A percentile compares a stretch with the other conserved stretches of the same genome.
These are phyloP conservation scores for Rhexocercosporidium sp. DNA, from an alignment of 2,329 filamentous ascomycete genomes.

Conservation along the genomic window DNA sequence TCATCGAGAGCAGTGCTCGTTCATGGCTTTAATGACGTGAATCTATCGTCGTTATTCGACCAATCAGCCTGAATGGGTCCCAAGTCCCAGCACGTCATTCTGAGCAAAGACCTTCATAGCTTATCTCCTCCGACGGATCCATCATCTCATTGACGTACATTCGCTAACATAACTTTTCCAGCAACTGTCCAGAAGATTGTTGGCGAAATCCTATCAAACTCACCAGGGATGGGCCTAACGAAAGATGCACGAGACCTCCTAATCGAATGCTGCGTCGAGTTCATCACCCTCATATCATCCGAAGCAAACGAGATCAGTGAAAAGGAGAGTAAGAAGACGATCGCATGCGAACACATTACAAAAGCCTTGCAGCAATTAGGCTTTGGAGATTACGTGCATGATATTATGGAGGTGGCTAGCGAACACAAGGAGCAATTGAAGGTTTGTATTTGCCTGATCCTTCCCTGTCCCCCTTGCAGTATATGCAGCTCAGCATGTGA, in stretches of 20 bases:
- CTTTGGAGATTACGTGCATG: slow-evolving; percentile 89
- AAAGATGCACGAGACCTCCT: slow-evolving; percentile 94
- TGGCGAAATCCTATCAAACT: slow-evolving; percentile 83
- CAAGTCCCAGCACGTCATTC: no score
- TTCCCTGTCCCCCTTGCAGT: neutral
- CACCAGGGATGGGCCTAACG: slow-evolving; percentile 82
- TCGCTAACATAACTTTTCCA: slow-evolving; percentile 39
- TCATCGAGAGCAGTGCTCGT: no score
- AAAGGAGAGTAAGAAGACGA: slow-evolving; percentile 99
- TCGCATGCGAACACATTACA: slow-evolving; percentile 96
- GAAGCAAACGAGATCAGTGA: slow-evolving; percentile 99
- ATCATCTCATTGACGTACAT: no score
- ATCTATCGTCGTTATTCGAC: no score
- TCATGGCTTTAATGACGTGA: no score
- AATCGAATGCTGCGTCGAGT: slow-evolving; percentile 99
- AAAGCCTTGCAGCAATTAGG: slow-evolving; percentile 91
- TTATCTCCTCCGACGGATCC: neutral
- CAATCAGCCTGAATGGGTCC: no score
- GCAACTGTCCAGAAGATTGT: slow-evolving; percentile 85
- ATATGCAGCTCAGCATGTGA: neutral
- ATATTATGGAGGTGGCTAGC: slow-evolving; percentile 83
- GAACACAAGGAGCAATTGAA: slow-evolving; percentile 94
- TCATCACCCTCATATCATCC: slow-evolving; percentile 97
- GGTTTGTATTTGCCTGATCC: slow-evolving; percentile 55
- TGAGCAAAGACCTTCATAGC: neutral